These are phyloP conservation scores for Candida anglica DNA, from an alignment of 805 yeast species.

Conservation along the genomic window DNA sequence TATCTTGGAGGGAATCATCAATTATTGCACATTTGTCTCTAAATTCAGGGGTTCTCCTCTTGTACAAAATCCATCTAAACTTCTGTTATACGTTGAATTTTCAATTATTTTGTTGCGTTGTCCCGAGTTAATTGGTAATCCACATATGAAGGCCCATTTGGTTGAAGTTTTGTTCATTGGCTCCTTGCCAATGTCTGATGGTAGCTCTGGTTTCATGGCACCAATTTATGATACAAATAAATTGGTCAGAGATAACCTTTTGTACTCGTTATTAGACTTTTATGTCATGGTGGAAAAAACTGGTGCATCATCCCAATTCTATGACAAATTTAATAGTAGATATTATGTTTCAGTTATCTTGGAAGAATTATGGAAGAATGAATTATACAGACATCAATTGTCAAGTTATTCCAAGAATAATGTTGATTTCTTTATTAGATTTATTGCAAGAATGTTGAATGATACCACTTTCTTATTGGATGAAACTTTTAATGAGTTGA, in stretches of 20 bases:
- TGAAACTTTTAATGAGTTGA: conserved; percentile 79
- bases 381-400: conserved; percentile 64
- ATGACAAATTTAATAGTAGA: conserved; percentile 91
- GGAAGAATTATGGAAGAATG: conserved; percentile 78
- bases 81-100: conserved; percentile 62
- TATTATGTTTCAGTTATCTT: conserved; percentile 80
- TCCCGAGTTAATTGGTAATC: conserved; percentile 83
- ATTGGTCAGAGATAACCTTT: conserved; percentile 58
- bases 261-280: conserved; percentile 82
- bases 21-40: conserved; percentile 61
- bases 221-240: conserved; percentile 60
- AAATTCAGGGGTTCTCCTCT: conserved; percentile 56
- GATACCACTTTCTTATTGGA: conserved; percentile 90
- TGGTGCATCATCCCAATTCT: conserved; percentile 91
- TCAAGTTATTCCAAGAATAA: conserved; percentile 61
- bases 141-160: conserved; percentile 83
- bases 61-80: conserved; percentile 46
- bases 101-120: conserved; percentile 74
- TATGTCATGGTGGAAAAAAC: conserved; percentile 95
- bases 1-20: conserved; percentile 75
- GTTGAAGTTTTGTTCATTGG: conserved; percentile 81
- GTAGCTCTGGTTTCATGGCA: conserved; percentile 71
- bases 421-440: conserved; percentile 83
- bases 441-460: conserved; percentile 91
- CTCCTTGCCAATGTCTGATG: conserved; percentile 49